Evolutionary conservation across 2,329 filamentous ascomycete species (phyloP), one percentile per base, ranked within the genome.

Genomic region (Stachybotrys chartarum): DNA sequence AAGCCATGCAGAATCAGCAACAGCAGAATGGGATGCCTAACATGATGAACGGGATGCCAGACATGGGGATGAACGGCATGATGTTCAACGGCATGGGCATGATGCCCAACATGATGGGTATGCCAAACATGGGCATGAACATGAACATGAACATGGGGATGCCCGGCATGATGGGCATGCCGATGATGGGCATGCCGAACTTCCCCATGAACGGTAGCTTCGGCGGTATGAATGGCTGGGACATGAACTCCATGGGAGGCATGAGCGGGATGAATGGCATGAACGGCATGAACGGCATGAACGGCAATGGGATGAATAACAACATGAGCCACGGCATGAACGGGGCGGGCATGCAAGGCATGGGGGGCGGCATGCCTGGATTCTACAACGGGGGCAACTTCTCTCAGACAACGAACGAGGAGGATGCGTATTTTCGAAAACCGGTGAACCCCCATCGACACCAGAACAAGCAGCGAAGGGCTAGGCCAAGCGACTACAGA

Each of bases 391-490:
- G 64, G 10, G 65, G 64, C 58, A 75, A 75, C 61, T 79, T 79
- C 51, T 65, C 71, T 1, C 75, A 76, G 57, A 79, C 80, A 2
- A 85, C 81, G 56, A 84, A 84, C 60, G 90, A 95, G 55, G 91
- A 96, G 56, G 90, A 91, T 57, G 90, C 94, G 7, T 99, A 99
- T 73, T 95, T 97, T 70, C 84, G 94, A 56, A 93, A 96, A 70
- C 94, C 94, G 0, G 90, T 97, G 59, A 99, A 99, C 68, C 93
- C 92, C 3, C 90, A 96, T 68, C 84, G 94, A 52, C 90, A 94
- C 68, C 87, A 92, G 70, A 90, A 91, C 66, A 83, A 88, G 64
- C 86, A 91, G 64, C 84, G 87, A 60, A 81, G 90, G 63, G 84
- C 90, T 54, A 82, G 94, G 55, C 92, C 92, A 11, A 94, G 90